phyloP scores from a whole-genome alignment of 2,329 filamentous ascomycete species.

The Botrytis fragariae region DNA sequence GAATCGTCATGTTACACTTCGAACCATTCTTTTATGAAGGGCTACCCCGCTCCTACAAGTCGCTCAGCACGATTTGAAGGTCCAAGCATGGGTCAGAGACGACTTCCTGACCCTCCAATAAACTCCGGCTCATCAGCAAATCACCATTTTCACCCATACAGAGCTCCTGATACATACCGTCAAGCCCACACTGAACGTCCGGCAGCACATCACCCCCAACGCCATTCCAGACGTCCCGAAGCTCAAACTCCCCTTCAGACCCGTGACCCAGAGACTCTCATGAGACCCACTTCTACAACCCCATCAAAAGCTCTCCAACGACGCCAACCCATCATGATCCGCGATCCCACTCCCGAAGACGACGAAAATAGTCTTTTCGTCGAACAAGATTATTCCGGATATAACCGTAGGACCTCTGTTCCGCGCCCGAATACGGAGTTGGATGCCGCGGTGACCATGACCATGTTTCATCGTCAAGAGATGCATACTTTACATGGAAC shows the following conservation, averaged over 20 bases:
- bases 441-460: background rate
- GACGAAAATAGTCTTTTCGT: conserved; percentile 2
- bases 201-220: background rate
- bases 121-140: background rate
- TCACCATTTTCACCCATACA: background rate
- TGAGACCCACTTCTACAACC: background rate
- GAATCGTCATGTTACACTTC: background rate
- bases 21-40: background rate
- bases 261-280: background rate
- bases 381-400: background rate
- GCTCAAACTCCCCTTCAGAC: background rate
- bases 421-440: background rate
- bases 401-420: too few relatives aligned
- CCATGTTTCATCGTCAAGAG: background rate
- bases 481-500: background rate
- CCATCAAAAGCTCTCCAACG: background rate
- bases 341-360: background rate
- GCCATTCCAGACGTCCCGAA: background rate
- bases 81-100: background rate
- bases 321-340: background rate
- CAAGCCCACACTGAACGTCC: background rate
- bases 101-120: background rate
- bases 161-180: background rate
- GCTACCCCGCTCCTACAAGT: background rate
- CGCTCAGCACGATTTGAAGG: background rate